Evolutionary conservation across 1,139 yeast genomes (phyloP).

Genomic region (Insectozyma bohioensis): DNA sequence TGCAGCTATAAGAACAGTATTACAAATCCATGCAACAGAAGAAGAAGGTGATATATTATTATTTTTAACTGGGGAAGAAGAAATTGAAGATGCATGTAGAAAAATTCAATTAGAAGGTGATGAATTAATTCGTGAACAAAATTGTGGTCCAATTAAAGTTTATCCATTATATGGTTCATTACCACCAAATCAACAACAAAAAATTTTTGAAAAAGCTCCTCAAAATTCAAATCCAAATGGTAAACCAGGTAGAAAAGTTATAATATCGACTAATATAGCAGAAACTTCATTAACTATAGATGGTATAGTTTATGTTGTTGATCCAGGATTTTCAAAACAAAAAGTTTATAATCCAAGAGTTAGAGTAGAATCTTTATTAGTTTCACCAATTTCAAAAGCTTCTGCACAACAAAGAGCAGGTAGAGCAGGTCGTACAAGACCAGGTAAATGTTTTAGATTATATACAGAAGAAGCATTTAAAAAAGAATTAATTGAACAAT

Average conservation of each 20-base stretch:
- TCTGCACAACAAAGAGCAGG: constrained; percentile 99
- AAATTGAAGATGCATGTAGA: constrained; percentile 94
- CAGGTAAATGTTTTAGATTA: constrained; percentile 95
- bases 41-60: constrained; percentile 88
- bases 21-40: constrained; percentile 96
- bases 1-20: constrained; percentile 90
- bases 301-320: constrained; percentile 95
- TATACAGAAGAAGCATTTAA: constrained; percentile 97
- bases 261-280: constrained; percentile 94
- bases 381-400: constrained; percentile 95
- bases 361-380: constrained; percentile 90
- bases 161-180: constrained; percentile 94
- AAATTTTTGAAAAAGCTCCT: constrained; percentile 90
- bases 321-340: constrained; percentile 96
- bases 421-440: constrained; percentile 99
- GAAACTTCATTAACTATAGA: constrained; percentile 97
- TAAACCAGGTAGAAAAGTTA: constrained; percentile 89
- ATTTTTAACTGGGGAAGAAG: constrained; percentile 96
- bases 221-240: constrained; percentile 61
- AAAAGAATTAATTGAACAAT: constrained; percentile 90
- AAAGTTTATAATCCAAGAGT: constrained; percentile 96
- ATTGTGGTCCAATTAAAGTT: constrained; percentile 83
- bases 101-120: constrained; percentile 87
- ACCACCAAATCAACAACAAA: constrained; percentile 94
- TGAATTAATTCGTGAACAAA: constrained; percentile 81